Percentiles rank a stretch among this genome's conserved stretches.
These are phyloP conservation scores for Botrytis pseudocinerea DNA, from an alignment of 2,329 filamentous ascomycete genomes.

Conservation along the genomic window DNA sequence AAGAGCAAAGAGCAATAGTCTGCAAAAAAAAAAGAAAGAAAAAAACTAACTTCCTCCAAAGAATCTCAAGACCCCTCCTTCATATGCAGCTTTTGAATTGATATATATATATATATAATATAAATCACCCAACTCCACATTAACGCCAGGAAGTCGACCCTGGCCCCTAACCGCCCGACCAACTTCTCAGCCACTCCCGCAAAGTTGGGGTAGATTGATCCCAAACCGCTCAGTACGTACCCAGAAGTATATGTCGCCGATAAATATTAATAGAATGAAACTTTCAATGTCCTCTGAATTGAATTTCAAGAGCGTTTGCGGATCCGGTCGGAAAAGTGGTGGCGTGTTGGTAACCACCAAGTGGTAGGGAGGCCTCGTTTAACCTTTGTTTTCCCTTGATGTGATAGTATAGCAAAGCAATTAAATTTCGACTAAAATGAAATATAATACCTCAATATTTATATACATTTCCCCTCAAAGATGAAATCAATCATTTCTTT, in stretches of 20 bases:
- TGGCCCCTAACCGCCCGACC: not conserved
- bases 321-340: not conserved
- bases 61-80: not conserved
- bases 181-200: not conserved
- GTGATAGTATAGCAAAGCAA: too few relatives aligned
- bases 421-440: too few relatives aligned
- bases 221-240: too few relatives aligned
- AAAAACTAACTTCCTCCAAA: not conserved
- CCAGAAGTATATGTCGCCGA: not conserved
- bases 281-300: too few relatives aligned
- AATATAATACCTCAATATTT: not conserved
- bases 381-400: not conserved
- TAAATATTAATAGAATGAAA: not conserved
- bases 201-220: not conserved
- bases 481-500: not conserved
- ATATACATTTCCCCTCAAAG: not conserved
- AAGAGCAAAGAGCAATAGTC: not conserved
- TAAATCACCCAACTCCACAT: not conserved
- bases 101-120: not conserved
- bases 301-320: not conserved
- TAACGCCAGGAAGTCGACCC: not conserved
- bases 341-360: not conserved
- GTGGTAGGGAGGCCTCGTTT: not conserved
- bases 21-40: not conserved
- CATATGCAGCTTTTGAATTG: not conserved